Evolutionary conservation across 1,284 basidiomycete species (phyloP), one percentile per base, ranked within the genome.

Genomic region (Veloporphyrellus conicus): DNA sequence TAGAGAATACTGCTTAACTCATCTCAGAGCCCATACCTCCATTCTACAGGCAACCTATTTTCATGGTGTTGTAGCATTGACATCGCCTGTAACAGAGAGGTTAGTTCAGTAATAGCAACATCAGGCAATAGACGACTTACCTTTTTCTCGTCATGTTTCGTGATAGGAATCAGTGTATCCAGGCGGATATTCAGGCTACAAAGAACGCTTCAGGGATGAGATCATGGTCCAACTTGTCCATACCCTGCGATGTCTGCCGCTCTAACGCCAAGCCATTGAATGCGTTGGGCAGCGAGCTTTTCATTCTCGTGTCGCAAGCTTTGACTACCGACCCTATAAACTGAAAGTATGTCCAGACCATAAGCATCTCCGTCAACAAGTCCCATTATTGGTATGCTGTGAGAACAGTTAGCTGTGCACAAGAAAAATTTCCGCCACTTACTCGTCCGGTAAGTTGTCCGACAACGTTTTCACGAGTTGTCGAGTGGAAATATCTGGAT

Each of bases 291-390:
- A 0, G 82, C 79, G 19, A 91, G 71, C 37, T 73, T 78, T 11
- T 68, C 72, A 28, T 73, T 77, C 60, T 90, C 84, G 60, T 90
- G 85, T 33, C 70, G 70, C 66, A 90, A 70, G 36, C 67, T 71
- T 44, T 62, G 66, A 55, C 85, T 88, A 12, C 87, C 86, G 50
- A 81, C 79, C 54, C 79, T 85, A 69, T 93, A 96, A 3, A 89
- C 86, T 1, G 87, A 87, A 3, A 92, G 75, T 50, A 97, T 95
- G 52, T 93, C 90, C 33, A 96, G 65, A 2, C 93, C 93, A 63
- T 90, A 89, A 0, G 93, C 84, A 64, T 97, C 93, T 0, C 80
- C 87, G 60, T 97, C 93, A 5, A 95, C 86, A n/a, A 96, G 68
- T 0, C 78, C 84, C 45, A 87, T 65, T 38, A 94, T 75, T 0